These are phyloP conservation scores for Mycocalia duriaeana DNA, from an alignment of 1,284 basidiomycete genomes.

Conservation along the genomic window DNA sequence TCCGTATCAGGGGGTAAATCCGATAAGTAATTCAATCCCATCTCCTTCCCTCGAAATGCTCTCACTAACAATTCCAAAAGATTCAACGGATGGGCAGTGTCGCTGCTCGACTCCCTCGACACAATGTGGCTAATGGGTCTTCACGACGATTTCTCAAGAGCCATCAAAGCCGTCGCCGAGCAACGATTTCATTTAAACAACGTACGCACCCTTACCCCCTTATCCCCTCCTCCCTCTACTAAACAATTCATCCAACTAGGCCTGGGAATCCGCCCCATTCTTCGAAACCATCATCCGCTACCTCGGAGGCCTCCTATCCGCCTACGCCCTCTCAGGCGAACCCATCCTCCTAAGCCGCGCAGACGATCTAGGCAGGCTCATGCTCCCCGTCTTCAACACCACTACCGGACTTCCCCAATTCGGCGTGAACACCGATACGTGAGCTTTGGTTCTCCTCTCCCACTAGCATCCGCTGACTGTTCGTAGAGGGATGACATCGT, in stretches of 20 bases:
- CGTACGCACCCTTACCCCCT: slow-evolving; percentile 21
- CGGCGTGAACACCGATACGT: slow-evolving; percentile 27
- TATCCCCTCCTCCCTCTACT: not conserved
- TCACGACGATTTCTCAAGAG: slow-evolving; percentile 61
- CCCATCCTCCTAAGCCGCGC: slow-evolving; percentile 44
- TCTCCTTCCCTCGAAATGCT: not conserved
- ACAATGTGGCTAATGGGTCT: slow-evolving; percentile 59
- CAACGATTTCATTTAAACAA: slow-evolving; percentile 50
- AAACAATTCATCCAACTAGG: slow-evolving; percentile 6
- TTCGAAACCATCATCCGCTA: slow-evolving; percentile 79
- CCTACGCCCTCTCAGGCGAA: slow-evolving; percentile 63
- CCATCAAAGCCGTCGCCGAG: slow-evolving; percentile 56
- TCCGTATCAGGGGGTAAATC: slow-evolving; percentile 34
- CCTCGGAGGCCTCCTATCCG: slow-evolving; percentile 67
- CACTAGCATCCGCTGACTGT: not conserved
- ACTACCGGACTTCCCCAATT: slow-evolving; percentile 47
- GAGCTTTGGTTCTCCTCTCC: slow-evolving; percentile 6
- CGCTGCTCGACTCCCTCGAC: slow-evolving; percentile 60
- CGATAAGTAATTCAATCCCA: slow-evolving; percentile 22
- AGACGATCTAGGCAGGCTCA: slow-evolving; percentile 42
- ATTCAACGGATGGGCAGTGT: slow-evolving; percentile 49
- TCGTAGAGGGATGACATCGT: slow-evolving; percentile 26
- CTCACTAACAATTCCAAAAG: slow-evolving; percentile 24
- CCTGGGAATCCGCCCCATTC: slow-evolving; percentile 42
- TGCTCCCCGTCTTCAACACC: slow-evolving; percentile 51